Evolutionary conservation across 352 stramenopile species (phyloP).

Genomic region (Pythium volutum): DNA sequence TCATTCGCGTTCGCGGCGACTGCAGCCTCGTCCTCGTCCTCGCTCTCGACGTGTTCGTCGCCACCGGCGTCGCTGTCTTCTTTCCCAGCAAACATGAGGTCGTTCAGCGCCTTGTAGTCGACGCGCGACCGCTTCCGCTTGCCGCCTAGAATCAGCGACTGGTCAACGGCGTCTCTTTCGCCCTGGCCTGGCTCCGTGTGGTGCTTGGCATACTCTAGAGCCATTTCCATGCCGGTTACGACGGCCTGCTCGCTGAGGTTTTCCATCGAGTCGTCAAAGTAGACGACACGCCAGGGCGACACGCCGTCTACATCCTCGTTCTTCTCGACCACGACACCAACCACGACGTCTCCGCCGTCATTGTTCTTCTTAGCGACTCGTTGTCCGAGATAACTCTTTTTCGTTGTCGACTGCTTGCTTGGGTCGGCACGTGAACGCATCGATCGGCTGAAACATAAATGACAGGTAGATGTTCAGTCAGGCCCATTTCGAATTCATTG

Average conservation of each 20-base stretch:
- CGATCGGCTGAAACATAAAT: slow-evolving; percentile 24
- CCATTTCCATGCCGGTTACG: slow-evolving; percentile 32
- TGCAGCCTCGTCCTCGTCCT: slow-evolving; percentile 9
- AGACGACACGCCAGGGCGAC: slow-evolving; percentile 50
- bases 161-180: slow-evolving; percentile 26
- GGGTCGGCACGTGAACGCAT: slow-evolving; percentile 21
- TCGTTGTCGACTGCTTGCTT: neutral
- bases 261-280: slow-evolving; percentile 46
- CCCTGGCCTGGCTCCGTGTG: neutral
- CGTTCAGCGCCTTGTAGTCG: slow-evolving; percentile 80
- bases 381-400: slow-evolving; percentile 34
- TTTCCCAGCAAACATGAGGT: slow-evolving; percentile 68
- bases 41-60: slow-evolving; percentile 41
- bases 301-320: neutral
- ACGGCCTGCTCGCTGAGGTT: slow-evolving; percentile 30
- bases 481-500: no score
- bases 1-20: slow-evolving; percentile 22
- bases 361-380: slow-evolving; percentile 39
- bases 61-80: slow-evolving; percentile 48
- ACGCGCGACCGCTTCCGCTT: slow-evolving; percentile 80
- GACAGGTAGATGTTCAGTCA: no score
- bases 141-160: slow-evolving; percentile 50
- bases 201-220: slow-evolving; percentile 20
- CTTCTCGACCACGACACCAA: slow-evolving; percentile 51
- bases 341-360: slow-evolving; percentile 31